phyloP scores from a whole-genome alignment of 2,329 filamentous ascomycete genomes.

The Calonectria hongkongensis region DNA sequence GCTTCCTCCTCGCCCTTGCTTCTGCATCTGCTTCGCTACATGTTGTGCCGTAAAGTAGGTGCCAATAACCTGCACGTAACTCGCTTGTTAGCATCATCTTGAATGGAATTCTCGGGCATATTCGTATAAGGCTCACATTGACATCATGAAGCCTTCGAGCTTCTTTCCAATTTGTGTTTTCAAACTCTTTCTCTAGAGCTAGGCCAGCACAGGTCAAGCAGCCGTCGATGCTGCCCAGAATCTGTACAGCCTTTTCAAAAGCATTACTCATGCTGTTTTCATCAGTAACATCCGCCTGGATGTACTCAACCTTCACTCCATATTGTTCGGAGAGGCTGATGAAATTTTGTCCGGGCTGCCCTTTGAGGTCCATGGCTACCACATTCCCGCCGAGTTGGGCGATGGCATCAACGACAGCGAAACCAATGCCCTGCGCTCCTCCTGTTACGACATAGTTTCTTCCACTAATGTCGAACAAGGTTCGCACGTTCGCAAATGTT shows the following conservation, averaged over 20 bases:
- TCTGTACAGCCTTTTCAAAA: constrained; percentile 47
- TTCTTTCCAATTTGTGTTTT: constrained; percentile 64
- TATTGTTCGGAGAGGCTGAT: constrained; percentile 42
- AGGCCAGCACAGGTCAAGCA: constrained; percentile 59
- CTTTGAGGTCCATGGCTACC: constrained; percentile 57
- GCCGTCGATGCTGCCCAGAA: constrained; percentile 53
- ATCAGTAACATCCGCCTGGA: constrained; percentile 55
- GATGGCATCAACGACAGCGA: constrained; percentile 60
- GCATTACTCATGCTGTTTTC: constrained; percentile 51
- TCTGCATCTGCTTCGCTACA: constrained; percentile 60
- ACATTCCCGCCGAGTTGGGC: constrained; percentile 62
- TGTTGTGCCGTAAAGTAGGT: constrained; percentile 64
- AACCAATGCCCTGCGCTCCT: constrained; percentile 62
- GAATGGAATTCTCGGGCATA: too few species aligned
- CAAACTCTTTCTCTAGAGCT: constrained; percentile 64
- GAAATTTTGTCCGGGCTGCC: constrained; percentile 55
- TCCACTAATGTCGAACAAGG: constrained; percentile 55
- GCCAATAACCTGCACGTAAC: constrained; percentile 58
- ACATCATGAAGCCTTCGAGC: constrained; percentile 61
- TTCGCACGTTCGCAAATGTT: not conserved
- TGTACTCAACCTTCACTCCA: constrained; percentile 50
- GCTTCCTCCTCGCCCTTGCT: constrained; percentile 60
- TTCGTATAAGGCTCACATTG: constrained; percentile 56
- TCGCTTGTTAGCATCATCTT: not conserved
- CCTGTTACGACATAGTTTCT: constrained; percentile 61